A percentile compares a stretch with the other conserved stretches of the same genome.
Conservation (phyloP, 2,329 filamentous ascomycete genomes). For the Phialemoniopsis sp. region DNA sequence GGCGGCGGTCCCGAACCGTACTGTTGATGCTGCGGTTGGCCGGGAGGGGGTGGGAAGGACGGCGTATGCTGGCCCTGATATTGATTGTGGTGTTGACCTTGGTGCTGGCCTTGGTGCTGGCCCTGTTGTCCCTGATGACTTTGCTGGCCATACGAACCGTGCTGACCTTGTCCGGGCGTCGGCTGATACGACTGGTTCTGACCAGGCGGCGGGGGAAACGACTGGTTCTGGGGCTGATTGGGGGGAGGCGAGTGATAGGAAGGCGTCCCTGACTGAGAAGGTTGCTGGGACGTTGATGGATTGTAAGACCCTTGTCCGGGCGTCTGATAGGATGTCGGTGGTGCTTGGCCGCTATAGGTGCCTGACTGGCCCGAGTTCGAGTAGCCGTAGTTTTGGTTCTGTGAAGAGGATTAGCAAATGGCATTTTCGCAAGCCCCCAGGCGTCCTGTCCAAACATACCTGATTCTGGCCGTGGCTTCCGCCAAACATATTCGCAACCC, state of each 20-base stretch:
- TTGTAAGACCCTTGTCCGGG: conserved; percentile 17
- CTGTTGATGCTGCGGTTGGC: conserved; percentile 14
- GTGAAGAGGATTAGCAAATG: conserved; percentile 4
- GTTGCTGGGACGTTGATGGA: conserved; percentile 17
- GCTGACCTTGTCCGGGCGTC: conserved; percentile 10
- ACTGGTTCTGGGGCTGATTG: conserved; percentile 13
- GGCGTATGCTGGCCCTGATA: conserved; percentile 6
- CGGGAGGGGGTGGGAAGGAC: conserved; percentile 16
- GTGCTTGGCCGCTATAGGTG: conserved; percentile 59
- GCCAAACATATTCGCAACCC: conserved; percentile 48
- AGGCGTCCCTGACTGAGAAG: conserved; percentile 16
- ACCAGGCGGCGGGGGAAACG: conserved; percentile 14
- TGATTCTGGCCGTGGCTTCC: conserved; percentile 35
- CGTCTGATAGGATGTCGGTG: conserved; percentile 56
- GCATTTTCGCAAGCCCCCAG: not conserved
- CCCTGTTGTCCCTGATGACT: too few species aligned
- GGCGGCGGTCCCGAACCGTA: conserved; percentile 19
- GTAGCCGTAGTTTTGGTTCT: conserved; percentile 60
- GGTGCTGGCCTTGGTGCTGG: not conserved
- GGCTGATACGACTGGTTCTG: conserved; percentile 7
- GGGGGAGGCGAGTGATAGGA: conserved; percentile 21
- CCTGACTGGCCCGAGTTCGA: conserved; percentile 49
- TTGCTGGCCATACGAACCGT: conserved; percentile 16
- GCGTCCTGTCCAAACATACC: conserved; percentile 22
- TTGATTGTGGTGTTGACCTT: too few species aligned